These are phyloP conservation scores for Backusella liffmaniae DNA, from an alignment of 192 early-diverging fungal genomes.

Conservation along the genomic window DNA sequence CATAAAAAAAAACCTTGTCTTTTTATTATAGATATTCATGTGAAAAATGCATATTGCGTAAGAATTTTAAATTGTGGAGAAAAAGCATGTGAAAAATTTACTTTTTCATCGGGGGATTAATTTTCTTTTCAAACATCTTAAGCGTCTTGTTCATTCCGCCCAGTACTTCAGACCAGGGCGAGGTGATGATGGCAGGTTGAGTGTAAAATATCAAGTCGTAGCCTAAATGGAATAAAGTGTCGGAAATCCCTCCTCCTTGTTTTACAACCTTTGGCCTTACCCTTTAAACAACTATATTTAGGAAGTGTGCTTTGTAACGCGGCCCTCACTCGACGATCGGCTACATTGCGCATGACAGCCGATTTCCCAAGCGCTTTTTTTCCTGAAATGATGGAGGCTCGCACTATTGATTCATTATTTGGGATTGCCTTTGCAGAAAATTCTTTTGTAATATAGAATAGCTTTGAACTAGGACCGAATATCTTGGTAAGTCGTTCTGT, in stretches of 20 bases:
- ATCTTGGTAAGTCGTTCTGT: neutral
- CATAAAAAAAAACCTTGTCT: neutral
- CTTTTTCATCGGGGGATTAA: conserved; percentile 2
- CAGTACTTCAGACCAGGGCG: neutral
- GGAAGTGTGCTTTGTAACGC: conserved; percentile 1
- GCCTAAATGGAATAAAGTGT: neutral
- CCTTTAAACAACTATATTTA: neutral
- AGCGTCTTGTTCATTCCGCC: neutral
- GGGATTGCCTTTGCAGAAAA: neutral
- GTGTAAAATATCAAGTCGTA: conserved; percentile 10
- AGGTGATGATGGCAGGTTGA: neutral
- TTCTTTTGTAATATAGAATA: neutral
- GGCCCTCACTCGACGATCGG: conserved; percentile 4
- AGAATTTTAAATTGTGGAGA: neutral
- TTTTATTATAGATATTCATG: conserved; percentile 4
- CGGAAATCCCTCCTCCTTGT: neutral
- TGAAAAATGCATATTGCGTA: conserved; percentile 3
- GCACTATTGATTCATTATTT: neutral
- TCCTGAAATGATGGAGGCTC: neutral
- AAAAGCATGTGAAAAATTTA: conserved; percentile 13
- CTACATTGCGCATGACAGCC: conserved; percentile 11
- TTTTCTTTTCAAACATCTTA: neutral
- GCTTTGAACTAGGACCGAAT: neutral
- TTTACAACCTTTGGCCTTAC: neutral
- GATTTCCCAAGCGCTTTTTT: conserved; percentile 18